A percentile compares a stretch with the other conserved stretches of the same genome.
These are phyloP conservation scores for Penicillium daleae DNA, from an alignment of 495 filamentous ascomycete species.

Conservation along the genomic window DNA sequence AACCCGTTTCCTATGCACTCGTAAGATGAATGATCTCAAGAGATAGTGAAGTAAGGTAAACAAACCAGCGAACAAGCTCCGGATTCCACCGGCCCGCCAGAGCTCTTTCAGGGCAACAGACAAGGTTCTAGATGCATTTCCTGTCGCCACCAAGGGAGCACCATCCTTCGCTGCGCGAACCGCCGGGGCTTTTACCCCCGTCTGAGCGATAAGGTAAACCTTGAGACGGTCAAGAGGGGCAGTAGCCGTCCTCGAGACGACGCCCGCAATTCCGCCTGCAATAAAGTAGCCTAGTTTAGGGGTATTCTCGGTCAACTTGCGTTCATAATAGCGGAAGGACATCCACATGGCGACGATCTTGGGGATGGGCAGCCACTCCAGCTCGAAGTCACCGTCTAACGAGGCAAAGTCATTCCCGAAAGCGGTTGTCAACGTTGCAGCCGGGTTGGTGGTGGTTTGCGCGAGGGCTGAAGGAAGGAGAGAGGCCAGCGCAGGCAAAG, in stretches of 20 bases:
- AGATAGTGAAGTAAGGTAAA: neutral
- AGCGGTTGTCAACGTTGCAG: constrained; percentile 30
- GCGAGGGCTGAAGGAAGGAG: constrained; percentile 47
- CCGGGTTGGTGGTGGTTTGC: constrained; percentile 28
- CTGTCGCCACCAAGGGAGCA: constrained; percentile 65
- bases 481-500: constrained; percentile 42
- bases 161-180: constrained; percentile 72
- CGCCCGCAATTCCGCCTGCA: constrained; percentile 91
- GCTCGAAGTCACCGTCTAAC: constrained; percentile 44
- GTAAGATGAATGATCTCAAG: constrained; percentile 12
- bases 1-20: constrained; percentile 78
- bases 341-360: constrained; percentile 52
- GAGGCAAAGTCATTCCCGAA: constrained; percentile 36
- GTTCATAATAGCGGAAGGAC: constrained; percentile 55
- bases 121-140: constrained; percentile 69
- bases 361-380: constrained; percentile 52
- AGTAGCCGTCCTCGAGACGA: constrained; percentile 88
- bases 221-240: constrained; percentile 96
- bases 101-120: constrained; percentile 71
- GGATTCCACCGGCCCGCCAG: constrained; percentile 85
- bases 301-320: constrained; percentile 65
- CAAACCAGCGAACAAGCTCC: constrained; percentile 92
- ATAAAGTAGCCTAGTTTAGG: constrained; percentile 91
- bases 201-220: constrained; percentile 95
- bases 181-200: constrained; percentile 61